Conservation (phyloP, 306 rosid genomes). For the Gastrolobium bilobum region DNA sequence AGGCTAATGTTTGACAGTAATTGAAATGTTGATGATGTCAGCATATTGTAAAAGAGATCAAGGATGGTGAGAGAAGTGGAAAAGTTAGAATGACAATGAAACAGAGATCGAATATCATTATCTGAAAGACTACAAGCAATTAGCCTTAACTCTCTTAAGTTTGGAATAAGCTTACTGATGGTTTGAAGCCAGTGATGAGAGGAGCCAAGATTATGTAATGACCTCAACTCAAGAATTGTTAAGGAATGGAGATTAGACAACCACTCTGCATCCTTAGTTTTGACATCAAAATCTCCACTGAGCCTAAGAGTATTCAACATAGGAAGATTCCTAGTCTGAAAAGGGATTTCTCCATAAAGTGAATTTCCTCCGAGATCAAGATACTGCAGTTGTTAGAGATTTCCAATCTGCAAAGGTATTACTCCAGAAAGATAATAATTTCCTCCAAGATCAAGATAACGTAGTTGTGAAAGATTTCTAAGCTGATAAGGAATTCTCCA, state of each 20-base stretch:
- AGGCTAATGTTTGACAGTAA: not conserved
- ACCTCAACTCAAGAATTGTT: not conserved
- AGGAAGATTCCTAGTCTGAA: not conserved
- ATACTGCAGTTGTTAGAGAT: not conserved
- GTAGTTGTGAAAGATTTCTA: not conserved
- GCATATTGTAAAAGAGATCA: not conserved
- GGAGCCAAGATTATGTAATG: not conserved
- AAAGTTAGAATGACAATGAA: not conserved
- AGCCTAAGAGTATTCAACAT: slow-evolving; percentile 23
- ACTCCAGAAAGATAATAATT: no score
- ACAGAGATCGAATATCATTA: not conserved
- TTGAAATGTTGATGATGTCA: slow-evolving; percentile 24
- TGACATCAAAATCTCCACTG: not conserved
- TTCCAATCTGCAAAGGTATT: slow-evolving; percentile 12
- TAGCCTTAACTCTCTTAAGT: not conserved
- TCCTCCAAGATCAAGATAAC: no score
- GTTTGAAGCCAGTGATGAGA: not conserved
- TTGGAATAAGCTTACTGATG: not conserved
- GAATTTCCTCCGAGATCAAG: not conserved
- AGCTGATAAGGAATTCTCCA: slow-evolving; percentile 30
- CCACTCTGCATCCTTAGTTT: not conserved
- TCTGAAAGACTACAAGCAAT: not conserved
- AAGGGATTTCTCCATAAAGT: slow-evolving; percentile 18
- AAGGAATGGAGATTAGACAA: not conserved
- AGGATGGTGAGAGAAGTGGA: slow-evolving; percentile 22